Evolutionary conservation across 805 yeast species (phyloP).

Genomic region (Yarrowia sp.): DNA sequence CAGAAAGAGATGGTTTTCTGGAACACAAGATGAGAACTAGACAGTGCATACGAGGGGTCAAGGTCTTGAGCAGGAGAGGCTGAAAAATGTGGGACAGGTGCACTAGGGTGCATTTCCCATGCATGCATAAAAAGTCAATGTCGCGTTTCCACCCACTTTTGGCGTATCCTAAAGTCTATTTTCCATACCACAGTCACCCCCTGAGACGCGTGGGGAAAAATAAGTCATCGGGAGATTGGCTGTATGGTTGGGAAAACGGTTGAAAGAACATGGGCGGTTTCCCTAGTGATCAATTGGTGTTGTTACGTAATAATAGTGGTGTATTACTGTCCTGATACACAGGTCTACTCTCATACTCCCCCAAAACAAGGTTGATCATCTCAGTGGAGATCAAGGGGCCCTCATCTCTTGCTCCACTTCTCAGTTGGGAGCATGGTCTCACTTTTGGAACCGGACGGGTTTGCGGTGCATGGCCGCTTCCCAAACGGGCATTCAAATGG

Average conservation of each 20-base stretch:
- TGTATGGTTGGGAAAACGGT: too few relatives aligned
- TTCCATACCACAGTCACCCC: slow-evolving; percentile 2
- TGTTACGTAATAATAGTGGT: too few relatives aligned
- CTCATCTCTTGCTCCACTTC: too few relatives aligned
- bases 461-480: too few relatives aligned
- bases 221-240: too few relatives aligned
- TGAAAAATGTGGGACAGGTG: slow-evolving; percentile 10
- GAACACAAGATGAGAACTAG: background rate
- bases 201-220: background rate
- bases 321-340: too few relatives aligned
- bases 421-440: too few relatives aligned
- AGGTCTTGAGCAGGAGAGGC: background rate
- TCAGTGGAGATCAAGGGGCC: too few relatives aligned
- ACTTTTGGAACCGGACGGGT: background rate
- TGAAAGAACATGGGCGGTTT: too few relatives aligned
- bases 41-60: slow-evolving; percentile 12
- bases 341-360: too few relatives aligned
- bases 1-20: background rate
- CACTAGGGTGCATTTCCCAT: background rate
- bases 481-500: slow-evolving; percentile 17
- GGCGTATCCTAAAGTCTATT: background rate
- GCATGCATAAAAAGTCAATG: background rate
- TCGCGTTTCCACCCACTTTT: slow-evolving; percentile 1
- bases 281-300: too few relatives aligned
- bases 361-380: too few relatives aligned